Percentiles rank a stretch among this genome's conserved stretches.
Conservation (phyloP, 805 yeast species). For the Wickerhamiella sergipiensis region DNA sequence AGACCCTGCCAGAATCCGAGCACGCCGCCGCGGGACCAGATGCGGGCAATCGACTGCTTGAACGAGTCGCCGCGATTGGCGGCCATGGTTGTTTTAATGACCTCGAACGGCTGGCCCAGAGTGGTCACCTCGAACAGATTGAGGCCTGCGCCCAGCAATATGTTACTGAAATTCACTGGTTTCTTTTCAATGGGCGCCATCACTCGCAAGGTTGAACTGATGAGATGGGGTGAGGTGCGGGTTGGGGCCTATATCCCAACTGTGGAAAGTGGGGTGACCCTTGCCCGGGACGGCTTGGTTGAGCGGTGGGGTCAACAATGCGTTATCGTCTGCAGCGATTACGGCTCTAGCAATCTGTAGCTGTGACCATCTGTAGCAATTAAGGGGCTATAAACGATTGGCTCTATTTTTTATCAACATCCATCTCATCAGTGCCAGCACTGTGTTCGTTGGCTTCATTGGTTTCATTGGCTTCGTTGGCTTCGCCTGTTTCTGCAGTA, state of each 20-base stretch:
- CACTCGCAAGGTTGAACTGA: not conserved
- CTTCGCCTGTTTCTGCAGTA: not conserved
- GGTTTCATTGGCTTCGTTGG: not conserved
- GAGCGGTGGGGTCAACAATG: slow-evolving; percentile 1
- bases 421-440: not conserved
- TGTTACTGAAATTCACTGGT: slow-evolving; percentile 77
- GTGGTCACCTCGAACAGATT: slow-evolving; percentile 89
- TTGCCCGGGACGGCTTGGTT: not conserved
- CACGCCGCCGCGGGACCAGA: slow-evolving; percentile 90
- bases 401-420: not conserved
- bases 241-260: not conserved
- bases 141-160: slow-evolving; percentile 83
- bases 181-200: slow-evolving; percentile 44
- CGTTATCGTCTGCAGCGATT: not conserved
- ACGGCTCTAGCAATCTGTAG: too few species aligned
- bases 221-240: not conserved
- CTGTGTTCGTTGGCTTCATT: not conserved
- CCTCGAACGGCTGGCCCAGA: slow-evolving; percentile 94
- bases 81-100: slow-evolving; percentile 94
- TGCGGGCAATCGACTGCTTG: slow-evolving; percentile 51
- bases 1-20: slow-evolving; percentile 92
- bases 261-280: not conserved
- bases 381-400: too few species aligned
- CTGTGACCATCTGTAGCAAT: too few species aligned
- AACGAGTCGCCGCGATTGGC: slow-evolving; percentile 72